These are phyloP conservation scores for Magnusiomyces magnusii DNA, from an alignment of 1,139 yeast species.

Conservation along the genomic window DNA sequence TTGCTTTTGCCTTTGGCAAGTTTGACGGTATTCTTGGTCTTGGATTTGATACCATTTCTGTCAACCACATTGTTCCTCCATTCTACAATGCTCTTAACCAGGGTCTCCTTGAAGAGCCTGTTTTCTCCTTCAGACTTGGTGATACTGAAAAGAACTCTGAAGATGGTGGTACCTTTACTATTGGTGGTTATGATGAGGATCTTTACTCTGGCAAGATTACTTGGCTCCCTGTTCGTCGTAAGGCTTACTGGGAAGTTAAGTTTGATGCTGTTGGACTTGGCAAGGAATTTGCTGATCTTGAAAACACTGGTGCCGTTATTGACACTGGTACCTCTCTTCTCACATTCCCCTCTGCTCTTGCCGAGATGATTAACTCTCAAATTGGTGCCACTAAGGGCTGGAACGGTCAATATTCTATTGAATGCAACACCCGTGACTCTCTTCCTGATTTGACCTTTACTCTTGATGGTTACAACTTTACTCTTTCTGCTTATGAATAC, in stretches of 20 bases:
- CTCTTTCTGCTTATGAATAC: slow-evolving; percentile 81
- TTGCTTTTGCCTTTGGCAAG: slow-evolving; percentile 96
- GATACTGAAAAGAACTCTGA: slow-evolving; percentile 56
- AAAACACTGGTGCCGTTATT: slow-evolving; percentile 88
- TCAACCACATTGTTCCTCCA: slow-evolving; percentile 85
- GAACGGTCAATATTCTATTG: slow-evolving; percentile 94
- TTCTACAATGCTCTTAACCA: slow-evolving; percentile 77
- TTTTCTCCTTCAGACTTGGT: slow-evolving; percentile 86
- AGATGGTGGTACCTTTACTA: slow-evolving; percentile 85
- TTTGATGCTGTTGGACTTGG: slow-evolving; percentile 88
- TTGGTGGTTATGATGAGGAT: slow-evolving; percentile 83
- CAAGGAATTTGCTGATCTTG: slow-evolving; percentile 77
- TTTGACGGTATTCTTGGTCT: slow-evolving; percentile 96
- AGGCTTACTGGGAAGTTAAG: slow-evolving; percentile 98
- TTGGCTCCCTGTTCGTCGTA: slow-evolving; percentile 96
- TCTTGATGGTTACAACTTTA: slow-evolving; percentile 84
- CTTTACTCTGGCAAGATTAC: slow-evolving; percentile 75
- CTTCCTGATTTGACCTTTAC: slow-evolving; percentile 89
- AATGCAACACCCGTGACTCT: slow-evolving; percentile 71
- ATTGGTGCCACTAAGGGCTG: slow-evolving; percentile 96
- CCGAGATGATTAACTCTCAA: slow-evolving; percentile 89
- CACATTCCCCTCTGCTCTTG: slow-evolving; percentile 88
- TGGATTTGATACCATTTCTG: slow-evolving; percentile 87
- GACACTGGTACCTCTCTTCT: slow-evolving; percentile 98
- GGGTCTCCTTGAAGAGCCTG: slow-evolving; percentile 74